Evolutionary conservation across 2,329 filamentous ascomycete species (phyloP).

Genomic region (Botrytis byssoidea): DNA sequence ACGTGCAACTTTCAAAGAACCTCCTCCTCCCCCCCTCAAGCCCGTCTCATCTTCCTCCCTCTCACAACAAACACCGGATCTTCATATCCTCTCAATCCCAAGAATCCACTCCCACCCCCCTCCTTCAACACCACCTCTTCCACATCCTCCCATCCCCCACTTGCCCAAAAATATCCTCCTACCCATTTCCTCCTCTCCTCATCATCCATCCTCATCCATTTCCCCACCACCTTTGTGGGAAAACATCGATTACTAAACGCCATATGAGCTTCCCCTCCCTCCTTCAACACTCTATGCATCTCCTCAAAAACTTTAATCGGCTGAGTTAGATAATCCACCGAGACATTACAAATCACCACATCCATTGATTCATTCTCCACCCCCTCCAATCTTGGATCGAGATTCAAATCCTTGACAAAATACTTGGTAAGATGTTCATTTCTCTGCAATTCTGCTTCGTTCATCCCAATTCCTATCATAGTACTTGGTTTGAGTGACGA

Average conservation of each 20-base stretch:
- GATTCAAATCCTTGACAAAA: conserved; percentile 48
- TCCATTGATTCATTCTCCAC: conserved; percentile 40
- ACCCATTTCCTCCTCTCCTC: conserved; percentile 49
- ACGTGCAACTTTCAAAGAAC: too few species aligned
- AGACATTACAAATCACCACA: conserved; percentile 50
- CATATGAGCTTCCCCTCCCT: conserved; percentile 49
- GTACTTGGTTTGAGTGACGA: conserved; percentile 37
- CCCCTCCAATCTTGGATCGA: conserved; percentile 27
- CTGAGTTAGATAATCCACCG: conserved; percentile 50
- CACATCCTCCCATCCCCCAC: conserved; percentile 50
- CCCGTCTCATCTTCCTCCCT: conserved; percentile 27
- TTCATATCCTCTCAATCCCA: conserved; percentile 22
- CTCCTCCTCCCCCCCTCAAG: background rate
- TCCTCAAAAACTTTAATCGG: conserved; percentile 47
- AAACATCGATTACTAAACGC: conserved; percentile 53
- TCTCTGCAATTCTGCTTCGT: conserved; percentile 44
- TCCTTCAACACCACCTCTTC: conserved; percentile 53
- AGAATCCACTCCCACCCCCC: conserved; percentile 34
- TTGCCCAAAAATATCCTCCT: conserved; percentile 48
- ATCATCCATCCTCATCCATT: conserved; percentile 48
- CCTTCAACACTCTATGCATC: conserved; percentile 42
- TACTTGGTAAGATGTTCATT: conserved; percentile 42
- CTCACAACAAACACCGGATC: conserved; percentile 49
- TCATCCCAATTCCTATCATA: conserved; percentile 51
- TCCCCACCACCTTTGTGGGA: conserved; percentile 50